Base-by-base conservation (phyloP, 495 filamentous ascomycete species). In the Aspergillus asperescens region DNA sequence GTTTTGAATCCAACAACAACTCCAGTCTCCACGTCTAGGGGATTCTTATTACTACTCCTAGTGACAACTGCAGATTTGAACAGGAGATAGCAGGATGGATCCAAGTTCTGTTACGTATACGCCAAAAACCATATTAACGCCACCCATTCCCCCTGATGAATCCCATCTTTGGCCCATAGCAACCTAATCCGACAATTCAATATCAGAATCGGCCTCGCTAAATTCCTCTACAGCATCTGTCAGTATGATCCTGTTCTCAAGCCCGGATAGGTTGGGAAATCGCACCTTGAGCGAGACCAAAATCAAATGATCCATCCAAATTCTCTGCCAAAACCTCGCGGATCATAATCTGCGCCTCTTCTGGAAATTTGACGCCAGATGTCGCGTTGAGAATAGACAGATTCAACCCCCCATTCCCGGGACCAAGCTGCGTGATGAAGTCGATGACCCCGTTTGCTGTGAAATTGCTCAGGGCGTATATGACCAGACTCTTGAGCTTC, bases 391-490 rank as follows among this genome's bases (percentile, higher is more conserved):
- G 55, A 12, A 77, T 65, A 5, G 64, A 65, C n/a, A 79, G 46
- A 13, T 57, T 43, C 27, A 78, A 60, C 8, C 71, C 72, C 10
- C 47, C 28, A 40, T 66, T 69, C 0, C 62, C 64, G 0, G 62
- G 54, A 9, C 64, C 65, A 4, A 84, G 66, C 2, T 59, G 62
- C 3, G 52, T 50, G 29, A 82, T 69, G 50, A 80, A 83, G 1
- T 69, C 48, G 23, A 72, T 48, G 6, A 84, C 68, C 5, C 65
- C 73, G 3, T 70, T 45, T 7, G 61, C 59, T 0, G 70, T 73
- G 62, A 85, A 80, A 8, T 56, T 50, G 12, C 79, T 78, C 3
- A 68, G 35, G 27, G 75, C 75, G 44, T 69, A 70, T 27, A 82
- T 67, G 22, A 62, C 65, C 1, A 85, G 68, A 5, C 57, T 59